Base-by-base conservation (phyloP, 306 rosid genomes). In the Vigna mungo region DNA sequence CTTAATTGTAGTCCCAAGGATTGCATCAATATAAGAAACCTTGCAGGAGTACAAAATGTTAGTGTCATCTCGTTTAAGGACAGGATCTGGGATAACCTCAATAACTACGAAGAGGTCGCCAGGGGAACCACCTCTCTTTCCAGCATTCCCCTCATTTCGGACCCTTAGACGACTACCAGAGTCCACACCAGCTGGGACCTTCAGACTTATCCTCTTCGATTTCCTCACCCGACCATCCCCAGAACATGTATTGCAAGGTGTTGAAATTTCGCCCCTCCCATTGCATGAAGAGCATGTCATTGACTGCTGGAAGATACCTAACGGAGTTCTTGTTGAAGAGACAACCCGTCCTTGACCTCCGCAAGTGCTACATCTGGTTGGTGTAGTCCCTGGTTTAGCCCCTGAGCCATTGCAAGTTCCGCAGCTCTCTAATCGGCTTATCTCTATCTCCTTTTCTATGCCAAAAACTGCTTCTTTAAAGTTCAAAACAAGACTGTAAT, bases 341-440 rank as follows among this genome's bases (percentile, higher is more conserved):
- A 93, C 86, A 37, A 93, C 98, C 85, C 90, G 91, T 34, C 98
- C 98, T 90, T 93, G 98, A 78, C 98, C 98, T 20, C 98, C 96
- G 76, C 98, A 93, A 30, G 98, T 90, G 74, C 87, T 84, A 60
- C 98, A 93, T 86, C 74, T 86, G 63, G 96, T 49, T 41, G 98
- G 91, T 20, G 87, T 79, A 54, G 98, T 91, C 68, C 98, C 98
- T 6, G 98, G 96, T 84, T 93, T 93, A 20, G 96, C 96, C 30
- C 98, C 98, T 0, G 98, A 91, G 61, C 97, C 98, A 17, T 88
- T 89, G 86, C 98, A 93, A 78, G 98, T 86, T 64, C 94, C 92
- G 58, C 98, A 93, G 84, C 71, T 86, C 89, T 93, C 98, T 63
- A 93, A 78, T 16, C 97, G 89, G 74, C 97, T 91, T 63, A 90